phyloP scores from a whole-genome alignment of 2,329 filamentous ascomycete genomes.

The Fusarium buharicum region DNA sequence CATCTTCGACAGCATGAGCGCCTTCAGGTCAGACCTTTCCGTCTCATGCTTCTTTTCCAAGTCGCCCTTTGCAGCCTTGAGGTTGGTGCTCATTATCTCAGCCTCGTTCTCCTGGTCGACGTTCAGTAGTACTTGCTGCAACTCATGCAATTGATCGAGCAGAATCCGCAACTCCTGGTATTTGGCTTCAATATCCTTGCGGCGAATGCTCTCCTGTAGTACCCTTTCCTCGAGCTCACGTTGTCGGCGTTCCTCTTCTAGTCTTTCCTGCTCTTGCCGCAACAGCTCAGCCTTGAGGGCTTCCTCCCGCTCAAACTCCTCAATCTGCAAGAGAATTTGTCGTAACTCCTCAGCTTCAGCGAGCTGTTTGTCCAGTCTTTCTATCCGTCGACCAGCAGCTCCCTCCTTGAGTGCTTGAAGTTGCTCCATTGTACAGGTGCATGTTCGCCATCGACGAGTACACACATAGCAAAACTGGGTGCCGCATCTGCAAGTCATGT shows the following conservation, averaged over 20 bases:
- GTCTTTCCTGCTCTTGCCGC: slow-evolving; percentile 52
- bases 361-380: slow-evolving; percentile 49
- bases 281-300: slow-evolving; percentile 54
- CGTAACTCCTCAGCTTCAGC: slow-evolving; percentile 50
- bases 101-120: slow-evolving; percentile 53
- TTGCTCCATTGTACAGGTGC: slow-evolving; percentile 67
- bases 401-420: slow-evolving; percentile 54
- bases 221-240: slow-evolving; percentile 53
- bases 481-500: slow-evolving; percentile 86
- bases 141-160: slow-evolving; percentile 55
- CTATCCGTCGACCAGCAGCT: slow-evolving; percentile 50
- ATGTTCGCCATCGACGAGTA: slow-evolving; percentile 76
- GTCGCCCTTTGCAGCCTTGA: slow-evolving; percentile 41
- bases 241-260: slow-evolving; percentile 52
- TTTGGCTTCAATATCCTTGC: slow-evolving; percentile 52
- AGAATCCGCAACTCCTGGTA: slow-evolving; percentile 52
- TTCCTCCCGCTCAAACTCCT: slow-evolving; percentile 60
- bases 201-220: slow-evolving; percentile 54
- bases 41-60: slow-evolving; percentile 49
- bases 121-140: slow-evolving; percentile 54
- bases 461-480: slow-evolving; percentile 89
- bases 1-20: slow-evolving; percentile 45
- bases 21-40: slow-evolving; percentile 48
- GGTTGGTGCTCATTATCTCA: slow-evolving; percentile 41
- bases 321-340: slow-evolving; percentile 58